Base-by-base conservation (phyloP, 2,329 filamentous ascomycete genomes). In the Plenodomus biglobosus region DNA sequence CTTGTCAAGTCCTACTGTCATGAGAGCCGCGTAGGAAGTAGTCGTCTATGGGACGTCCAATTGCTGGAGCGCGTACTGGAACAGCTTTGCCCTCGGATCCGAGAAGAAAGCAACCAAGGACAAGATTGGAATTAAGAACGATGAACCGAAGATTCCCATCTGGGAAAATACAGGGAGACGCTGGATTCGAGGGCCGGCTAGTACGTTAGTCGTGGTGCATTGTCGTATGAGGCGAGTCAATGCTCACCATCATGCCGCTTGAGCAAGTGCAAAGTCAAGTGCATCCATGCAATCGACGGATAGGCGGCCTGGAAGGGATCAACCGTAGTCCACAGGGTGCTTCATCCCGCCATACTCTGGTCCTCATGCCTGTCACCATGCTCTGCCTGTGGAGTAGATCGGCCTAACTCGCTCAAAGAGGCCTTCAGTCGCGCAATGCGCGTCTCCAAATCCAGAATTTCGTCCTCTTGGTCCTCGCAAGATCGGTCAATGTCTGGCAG, bases 401-500 rank as follows among this genome's bases (percentile, higher is more conserved):
- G 57, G 19, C 64, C 68, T n/a, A 73, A 56, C 41, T 64, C 61
- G 22, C 54, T 58, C 50, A 73, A 50, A 10, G 65, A 62, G 11
- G 56, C 60, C 52, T 79, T 81, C 76, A 92, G 86, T 64, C 74
- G 75, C 59, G 71, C 71, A 37, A 90, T 85, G 63, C 80, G 78
- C 39, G 76, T 78, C 73, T 90, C 84, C 38, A 92, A 75, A 58
- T 83, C 79, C 32, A 63, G 70, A 17, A 92, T 87, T 76, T 92
- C 88, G 13, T 78, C 79, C 59, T 86, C 78, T 74, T 92, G 89
- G 68, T 90, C 86, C 47, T 78, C 78, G 13, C 86, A 74, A 4
- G 77, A 80, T 44, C 88, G 79, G 16, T 82, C 76, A 67, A 92
- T 83, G 72, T 92, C 88, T 8, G 86, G 87, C 58, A 94, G 71